Evolutionary conservation across 805 yeast genomes (phyloP), one percentile per base, ranked within the genome.

Genomic region (Candida silvicultrix): DNA sequence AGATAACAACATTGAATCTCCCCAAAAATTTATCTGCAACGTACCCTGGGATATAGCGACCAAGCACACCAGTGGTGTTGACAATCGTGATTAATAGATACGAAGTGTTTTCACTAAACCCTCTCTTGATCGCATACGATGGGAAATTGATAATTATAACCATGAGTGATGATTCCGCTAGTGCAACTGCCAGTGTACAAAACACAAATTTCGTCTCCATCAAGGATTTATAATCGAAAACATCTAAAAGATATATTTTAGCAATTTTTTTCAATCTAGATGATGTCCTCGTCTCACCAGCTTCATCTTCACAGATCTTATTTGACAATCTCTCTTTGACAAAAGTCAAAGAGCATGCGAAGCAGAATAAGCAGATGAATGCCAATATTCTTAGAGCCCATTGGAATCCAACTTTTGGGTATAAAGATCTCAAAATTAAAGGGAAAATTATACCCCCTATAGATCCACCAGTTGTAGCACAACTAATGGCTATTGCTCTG

Each of bases 371-470:
- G 46, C 75, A 74, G 3, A 78, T 55, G 40, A 80, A 69, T 6
- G 77, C 79, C 32, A 80, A 52, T 2, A 72, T 68, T 55, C 86
- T 65, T 34, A 80, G 71, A 0, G 85, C 81, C 85, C 85, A 81
- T 18, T 67, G 60, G 49, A 70, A 81, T 0, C 85, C 85, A 29
- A 77, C 73, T 45, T 68, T 67, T 3, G 55, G 56, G 51, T 76
- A 81, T 21, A 81, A 56, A 37, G 67, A 65, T 48, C 78, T 67
- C 48, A 81, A 67, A 66, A 78, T 71, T 36, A 78, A 62, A 4
- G 85, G 82, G 61, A 81, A 75, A 36, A 74, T 53, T 44, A 77
- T 66, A 41, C 83, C 84, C 29, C 83, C 84, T n/a, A 78, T 45
- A 22, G 80, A 73, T 2, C 81, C 83, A 14, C 83, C 82, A 49